A percentile compares a stretch with the other conserved stretches of the same genome.
Evolutionary conservation across 768 basidiomycete genomes (phyloP).

Genomic region (Suillus americanus): DNA sequence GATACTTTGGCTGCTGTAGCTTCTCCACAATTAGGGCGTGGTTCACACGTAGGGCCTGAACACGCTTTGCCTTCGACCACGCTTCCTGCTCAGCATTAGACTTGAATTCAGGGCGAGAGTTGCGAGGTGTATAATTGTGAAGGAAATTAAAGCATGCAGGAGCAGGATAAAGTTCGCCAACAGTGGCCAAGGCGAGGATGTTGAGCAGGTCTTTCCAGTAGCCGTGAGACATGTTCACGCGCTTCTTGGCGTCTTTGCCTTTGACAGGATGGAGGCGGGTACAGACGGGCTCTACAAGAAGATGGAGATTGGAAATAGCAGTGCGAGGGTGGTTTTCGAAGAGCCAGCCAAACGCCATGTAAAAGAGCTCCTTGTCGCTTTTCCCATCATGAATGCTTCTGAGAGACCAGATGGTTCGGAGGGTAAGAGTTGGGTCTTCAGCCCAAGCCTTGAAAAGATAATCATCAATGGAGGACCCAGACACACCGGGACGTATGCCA

Average conservation of each 20-base stretch:
- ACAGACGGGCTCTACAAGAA: conserved; percentile 55
- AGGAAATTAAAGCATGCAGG: conserved; percentile 20
- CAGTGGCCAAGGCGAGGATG: conserved; percentile 58
- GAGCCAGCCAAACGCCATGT: conserved; percentile 68
- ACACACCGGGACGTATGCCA: conserved; percentile 30
- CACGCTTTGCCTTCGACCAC: conserved; percentile 20
- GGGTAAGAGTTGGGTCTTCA: conserved; percentile 56
- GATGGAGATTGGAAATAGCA: conserved; percentile 58
- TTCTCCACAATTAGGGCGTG: conserved; percentile 41
- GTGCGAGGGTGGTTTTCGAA: conserved; percentile 69
- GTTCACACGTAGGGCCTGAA: conserved; percentile 22
- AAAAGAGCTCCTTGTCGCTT: conserved; percentile 58
- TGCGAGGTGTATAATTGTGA: conserved; percentile 17
- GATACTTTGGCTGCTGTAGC: conserved; percentile 49
- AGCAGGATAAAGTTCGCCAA: conserved; percentile 42
- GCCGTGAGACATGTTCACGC: conserved; percentile 44
- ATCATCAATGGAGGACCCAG: conserved; percentile 24
- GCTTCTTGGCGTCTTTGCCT: conserved; percentile 21
- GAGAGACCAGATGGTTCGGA: conserved; percentile 66
- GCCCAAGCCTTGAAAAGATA: conserved; percentile 53
- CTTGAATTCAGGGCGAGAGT: conserved; percentile 27
- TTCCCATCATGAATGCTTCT: conserved; percentile 74
- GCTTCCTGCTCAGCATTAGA: conserved; percentile 23
- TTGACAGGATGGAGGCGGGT: conserved; percentile 21
- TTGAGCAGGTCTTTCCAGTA: conserved; percentile 79